These are phyloP conservation scores for Takakia lepidozioides DNA, from an alignment of 225 moss, liverwort and hornwort species.

Conservation along the genomic window DNA sequence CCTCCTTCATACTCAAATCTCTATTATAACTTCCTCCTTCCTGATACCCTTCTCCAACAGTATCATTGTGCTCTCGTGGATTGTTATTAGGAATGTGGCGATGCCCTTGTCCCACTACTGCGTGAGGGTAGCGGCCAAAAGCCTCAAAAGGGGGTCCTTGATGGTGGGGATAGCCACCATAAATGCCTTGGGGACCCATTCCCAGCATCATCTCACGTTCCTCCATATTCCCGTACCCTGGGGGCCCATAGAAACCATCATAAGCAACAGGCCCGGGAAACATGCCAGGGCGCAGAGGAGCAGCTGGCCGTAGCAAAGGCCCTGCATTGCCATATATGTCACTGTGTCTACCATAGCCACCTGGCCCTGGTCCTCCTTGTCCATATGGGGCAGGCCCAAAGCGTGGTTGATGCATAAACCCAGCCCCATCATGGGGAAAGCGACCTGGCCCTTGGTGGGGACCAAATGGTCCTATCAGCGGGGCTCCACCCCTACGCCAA, in stretches of 20 bases:
- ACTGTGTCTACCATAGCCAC: conserved; percentile 71
- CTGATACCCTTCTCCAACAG: conserved; percentile 61
- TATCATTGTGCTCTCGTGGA: conserved; percentile 61
- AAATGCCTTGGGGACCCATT: conserved; percentile 57
- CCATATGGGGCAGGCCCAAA: conserved; percentile 72
- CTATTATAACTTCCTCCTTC: conserved; percentile 57
- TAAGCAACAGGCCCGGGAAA: conserved; percentile 81
- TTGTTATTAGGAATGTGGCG: conserved; percentile 41
- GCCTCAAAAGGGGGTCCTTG: conserved; percentile 79
- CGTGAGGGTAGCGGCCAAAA: conserved; percentile 65
- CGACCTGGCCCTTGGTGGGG: conserved; percentile 78
- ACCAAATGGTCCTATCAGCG: conserved; percentile 73
- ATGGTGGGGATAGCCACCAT: conserved; percentile 52
- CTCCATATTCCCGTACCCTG: conserved; percentile 74
- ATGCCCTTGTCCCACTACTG: conserved; percentile 62
- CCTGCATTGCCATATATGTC: conserved; percentile 79
- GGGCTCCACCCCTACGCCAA: conserved; percentile 83
- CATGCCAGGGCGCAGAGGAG: conserved; percentile 79
- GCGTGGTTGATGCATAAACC: conserved; percentile 78
- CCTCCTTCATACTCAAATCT: conserved; percentile 33
- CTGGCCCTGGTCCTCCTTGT: conserved; percentile 68
- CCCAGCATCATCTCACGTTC: conserved; percentile 85
- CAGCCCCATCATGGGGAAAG: conserved; percentile 75
- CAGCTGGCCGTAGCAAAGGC: conserved; percentile 61
- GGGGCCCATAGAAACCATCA: conserved; percentile 80